phyloP scores from a whole-genome alignment of 2,329 filamentous ascomycete genomes.

The Colletotrichum orchidophilum region DNA sequence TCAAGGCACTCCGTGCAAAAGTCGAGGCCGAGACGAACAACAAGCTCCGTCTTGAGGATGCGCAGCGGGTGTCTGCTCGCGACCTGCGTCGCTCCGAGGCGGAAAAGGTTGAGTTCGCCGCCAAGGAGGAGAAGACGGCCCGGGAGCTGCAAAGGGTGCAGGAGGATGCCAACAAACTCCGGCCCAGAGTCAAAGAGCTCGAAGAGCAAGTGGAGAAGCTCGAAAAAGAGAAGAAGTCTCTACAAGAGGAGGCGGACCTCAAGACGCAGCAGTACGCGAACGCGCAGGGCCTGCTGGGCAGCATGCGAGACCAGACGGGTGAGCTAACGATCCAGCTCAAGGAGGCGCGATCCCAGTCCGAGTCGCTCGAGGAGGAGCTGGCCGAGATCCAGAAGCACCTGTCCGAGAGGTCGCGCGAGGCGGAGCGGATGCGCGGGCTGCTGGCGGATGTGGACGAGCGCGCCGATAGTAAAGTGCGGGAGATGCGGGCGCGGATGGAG shows the following conservation, averaged over 20 bases:
- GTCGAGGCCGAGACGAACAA: slow-evolving; percentile 77
- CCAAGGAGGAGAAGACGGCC: slow-evolving; percentile 75
- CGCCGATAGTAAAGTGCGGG: slow-evolving; percentile 82
- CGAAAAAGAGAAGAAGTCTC: slow-evolving; percentile 70
- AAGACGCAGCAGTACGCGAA: slow-evolving; percentile 88
- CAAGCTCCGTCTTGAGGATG: slow-evolving; percentile 81
- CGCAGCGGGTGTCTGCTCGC: slow-evolving; percentile 76
- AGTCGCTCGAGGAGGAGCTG: slow-evolving; percentile 91
- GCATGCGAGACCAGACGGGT: slow-evolving; percentile 90
- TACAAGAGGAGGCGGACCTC: slow-evolving; percentile 83
- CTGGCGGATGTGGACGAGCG: slow-evolving; percentile 87
- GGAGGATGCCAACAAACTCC: slow-evolving; percentile 76
- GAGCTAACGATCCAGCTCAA: slow-evolving; percentile 93
- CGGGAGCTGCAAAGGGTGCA: slow-evolving; percentile 77
- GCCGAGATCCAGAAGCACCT: slow-evolving; percentile 88
- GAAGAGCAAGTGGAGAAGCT: slow-evolving; percentile 79
- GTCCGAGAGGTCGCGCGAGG: slow-evolving; percentile 87
- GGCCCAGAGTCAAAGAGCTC: slow-evolving; percentile 69
- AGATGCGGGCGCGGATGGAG: slow-evolving; percentile 90
- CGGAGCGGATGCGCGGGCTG: slow-evolving; percentile 92
- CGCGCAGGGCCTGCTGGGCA: slow-evolving; percentile 85
- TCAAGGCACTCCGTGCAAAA: slow-evolving; percentile 81
- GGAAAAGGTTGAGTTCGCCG: slow-evolving; percentile 80
- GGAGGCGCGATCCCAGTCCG: slow-evolving; percentile 82
- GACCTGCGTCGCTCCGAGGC: slow-evolving; percentile 82